Base-by-base conservation (phyloP, 768 basidiomycete genomes). In the Xanthoconium stramineum region DNA sequence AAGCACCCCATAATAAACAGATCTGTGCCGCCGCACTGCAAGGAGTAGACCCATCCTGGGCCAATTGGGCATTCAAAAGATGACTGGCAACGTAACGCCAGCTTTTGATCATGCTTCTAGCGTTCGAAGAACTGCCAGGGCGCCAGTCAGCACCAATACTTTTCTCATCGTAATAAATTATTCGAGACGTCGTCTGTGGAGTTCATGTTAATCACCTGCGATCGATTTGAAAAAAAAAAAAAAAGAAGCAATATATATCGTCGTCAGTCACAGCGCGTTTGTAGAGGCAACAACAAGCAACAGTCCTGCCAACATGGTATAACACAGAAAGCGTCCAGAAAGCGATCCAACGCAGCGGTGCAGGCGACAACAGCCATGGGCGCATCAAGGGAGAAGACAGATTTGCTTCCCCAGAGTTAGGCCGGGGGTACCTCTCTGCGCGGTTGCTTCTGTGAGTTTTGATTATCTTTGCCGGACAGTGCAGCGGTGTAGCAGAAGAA, bases 401-500 rank as follows among this genome's bases (percentile, higher is more conserved):
- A 6, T 35, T 24, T n/a, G 20, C 24, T 24, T 19, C 42, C 24
- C 24, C 24, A 4, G 24, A 9, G 35, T 53, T 33, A 61, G n/a
- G 60, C 59, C 24, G 52, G 39, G 44, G 56, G 43, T 35, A 15
- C 38, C 1, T 53, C 49, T 19, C 36, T 47, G 12, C 29, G 29
- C 3, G 32, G 36, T n/a, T 24, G 49, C 12, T 30, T 59, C 36
- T 33, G 52, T 9, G 35, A 1, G 14, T 36, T 50, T 36, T 40
- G 20, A 2, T 55, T 51, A 29, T 69, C 69, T 35, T 55, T 70
- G 3, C 53, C 46, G 3, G 57, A 60, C 6, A 60, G 47, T n/a
- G 62, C 55, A 1, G 65, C 71, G 3, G 63, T 65, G 44, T 63
- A 57, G 52, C 68, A 74, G 60, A 69, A 73, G 38, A 65, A 58